Conservation (phyloP, 805 yeast species). For the Metschnikowia bowlesiae region DNA sequence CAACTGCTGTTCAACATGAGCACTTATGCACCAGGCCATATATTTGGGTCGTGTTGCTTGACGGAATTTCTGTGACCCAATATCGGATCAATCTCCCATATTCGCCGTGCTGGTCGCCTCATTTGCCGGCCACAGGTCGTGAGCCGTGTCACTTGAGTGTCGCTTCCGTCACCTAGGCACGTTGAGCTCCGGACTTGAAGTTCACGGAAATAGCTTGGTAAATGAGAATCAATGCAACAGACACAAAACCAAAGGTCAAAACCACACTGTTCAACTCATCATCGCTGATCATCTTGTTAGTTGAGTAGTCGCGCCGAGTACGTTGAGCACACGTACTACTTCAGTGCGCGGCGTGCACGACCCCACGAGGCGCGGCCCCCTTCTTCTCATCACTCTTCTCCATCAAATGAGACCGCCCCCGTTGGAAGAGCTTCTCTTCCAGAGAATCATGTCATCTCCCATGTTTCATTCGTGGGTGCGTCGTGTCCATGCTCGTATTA, state of each 20-base stretch:
- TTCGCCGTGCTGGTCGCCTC: too few relatives aligned
- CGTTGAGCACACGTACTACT: conserved; percentile 3
- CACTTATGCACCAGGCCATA: too few relatives aligned
- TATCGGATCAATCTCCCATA: too few relatives aligned
- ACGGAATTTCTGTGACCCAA: too few relatives aligned
- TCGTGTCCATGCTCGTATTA: conserved; percentile 57
- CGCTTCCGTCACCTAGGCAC: background rate
- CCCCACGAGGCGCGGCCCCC: background rate
- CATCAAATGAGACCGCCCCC: conserved; percentile 10
- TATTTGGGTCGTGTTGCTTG: too few relatives aligned
- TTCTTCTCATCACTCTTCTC: background rate
- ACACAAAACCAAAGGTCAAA: conserved; percentile 64
- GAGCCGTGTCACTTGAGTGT: background rate
- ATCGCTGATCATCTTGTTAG: conserved; percentile 69
- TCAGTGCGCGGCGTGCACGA: conserved; percentile 4
- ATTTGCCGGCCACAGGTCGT: too few relatives aligned
- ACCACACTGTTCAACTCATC: conserved; percentile 71
- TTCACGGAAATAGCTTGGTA: conserved; percentile 67
- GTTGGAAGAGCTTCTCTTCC: conserved; percentile 24
- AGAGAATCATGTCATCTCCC: conserved; percentile 49
- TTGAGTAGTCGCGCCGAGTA: background rate
- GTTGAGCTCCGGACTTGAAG: conserved; percentile 16
- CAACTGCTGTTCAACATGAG: too few relatives aligned
- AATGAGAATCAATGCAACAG: conserved; percentile 65
- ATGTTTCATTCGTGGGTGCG: conserved; percentile 62